These are phyloP conservation scores for Perkinsus chesapeaki DNA, from an alignment of 169 alveolate genomes.

Conservation along the genomic window DNA sequence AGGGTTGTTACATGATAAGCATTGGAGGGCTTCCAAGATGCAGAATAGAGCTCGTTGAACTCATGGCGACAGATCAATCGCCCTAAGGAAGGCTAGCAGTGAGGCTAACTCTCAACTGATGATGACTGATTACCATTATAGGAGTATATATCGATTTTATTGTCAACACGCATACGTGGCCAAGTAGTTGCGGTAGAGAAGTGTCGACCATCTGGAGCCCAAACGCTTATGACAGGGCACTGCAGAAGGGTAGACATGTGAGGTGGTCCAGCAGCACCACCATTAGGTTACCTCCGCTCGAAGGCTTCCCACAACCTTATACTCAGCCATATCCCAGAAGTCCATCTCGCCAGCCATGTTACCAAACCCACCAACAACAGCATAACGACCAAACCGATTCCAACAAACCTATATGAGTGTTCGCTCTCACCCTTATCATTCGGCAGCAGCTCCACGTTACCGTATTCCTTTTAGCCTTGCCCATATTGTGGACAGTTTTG, in stretches of 20 bases:
- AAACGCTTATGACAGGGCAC: conserved; percentile 61
- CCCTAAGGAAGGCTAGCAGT: conserved; percentile 43
- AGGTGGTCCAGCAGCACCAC: not conserved
- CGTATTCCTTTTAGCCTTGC: conserved; percentile 65
- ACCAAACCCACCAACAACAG: conserved; percentile 81
- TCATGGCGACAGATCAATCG: conserved; percentile 34
- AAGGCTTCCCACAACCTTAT: conserved; percentile 49
- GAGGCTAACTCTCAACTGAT: no score
- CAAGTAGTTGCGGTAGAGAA: conserved; percentile 71
- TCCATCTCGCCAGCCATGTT: conserved; percentile 80
- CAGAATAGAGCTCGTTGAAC: not conserved
- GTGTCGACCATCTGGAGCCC: conserved; percentile 56
- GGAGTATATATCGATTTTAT: conserved; percentile 59
- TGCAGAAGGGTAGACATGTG: not conserved
- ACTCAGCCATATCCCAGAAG: conserved; percentile 62
- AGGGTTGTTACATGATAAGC: not conserved
- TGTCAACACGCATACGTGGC: conserved; percentile 81
- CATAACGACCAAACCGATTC: conserved; percentile 51
- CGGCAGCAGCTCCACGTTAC: conserved; percentile 35
- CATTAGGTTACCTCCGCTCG: conserved; percentile 1
- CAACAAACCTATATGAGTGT: not conserved
- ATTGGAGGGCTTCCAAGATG: not conserved
- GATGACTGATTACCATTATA: conserved; percentile 61
- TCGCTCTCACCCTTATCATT: not conserved
- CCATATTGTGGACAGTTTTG: conserved; percentile 12